Evolutionary conservation across 2,329 filamentous ascomycete genomes (phyloP).

Genomic region (Ophiocordyceps camponoti-rufipedis): DNA sequence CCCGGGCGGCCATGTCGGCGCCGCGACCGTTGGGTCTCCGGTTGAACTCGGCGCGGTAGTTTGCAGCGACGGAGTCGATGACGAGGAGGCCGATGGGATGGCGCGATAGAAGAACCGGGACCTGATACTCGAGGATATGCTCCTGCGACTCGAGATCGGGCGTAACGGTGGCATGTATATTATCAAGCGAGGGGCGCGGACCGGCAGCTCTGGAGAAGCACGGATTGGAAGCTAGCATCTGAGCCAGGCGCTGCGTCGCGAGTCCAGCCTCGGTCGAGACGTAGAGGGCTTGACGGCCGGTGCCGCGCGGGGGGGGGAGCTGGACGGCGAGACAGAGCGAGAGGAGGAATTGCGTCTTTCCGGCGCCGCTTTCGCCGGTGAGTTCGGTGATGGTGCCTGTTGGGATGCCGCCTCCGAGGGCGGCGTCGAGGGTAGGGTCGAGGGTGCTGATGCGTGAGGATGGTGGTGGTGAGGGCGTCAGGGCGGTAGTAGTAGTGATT

Average conservation of each 20-base stretch:
- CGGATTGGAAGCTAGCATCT: conserved; percentile 51
- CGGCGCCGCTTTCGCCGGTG: conserved; percentile 80
- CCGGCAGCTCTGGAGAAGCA: conserved; percentile 1
- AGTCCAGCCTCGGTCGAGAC: conserved; percentile 84
- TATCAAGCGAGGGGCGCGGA: conserved; percentile 44
- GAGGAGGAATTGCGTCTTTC: conserved; percentile 88
- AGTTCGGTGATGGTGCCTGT: conserved; percentile 73
- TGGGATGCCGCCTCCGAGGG: conserved; percentile 62
- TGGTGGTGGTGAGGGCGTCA: neutral
- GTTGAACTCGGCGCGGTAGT: conserved; percentile 85
- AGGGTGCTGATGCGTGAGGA: conserved; percentile 54
- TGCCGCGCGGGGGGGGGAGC: conserved; percentile 53
- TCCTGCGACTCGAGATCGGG: conserved; percentile 90
- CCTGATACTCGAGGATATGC: conserved; percentile 82
- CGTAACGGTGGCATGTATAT: conserved; percentile 63
- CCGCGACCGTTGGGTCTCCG: conserved; percentile 21
- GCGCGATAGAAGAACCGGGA: conserved; percentile 65
- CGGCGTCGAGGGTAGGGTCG: conserved; percentile 50
- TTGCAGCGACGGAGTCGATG: conserved; percentile 83
- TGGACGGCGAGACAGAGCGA: conserved; percentile 72
- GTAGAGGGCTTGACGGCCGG: conserved; percentile 65
- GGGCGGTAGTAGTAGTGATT: no score
- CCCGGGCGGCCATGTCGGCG: conserved; percentile 54
- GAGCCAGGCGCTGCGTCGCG: conserved; percentile 61
- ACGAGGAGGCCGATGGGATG: conserved; percentile 67